Percentiles rank a stretch among this genome's conserved stretches.
phyloP scores from a whole-genome alignment of 495 filamentous ascomycete genomes.

The Bathelium albidoporum region DNA sequence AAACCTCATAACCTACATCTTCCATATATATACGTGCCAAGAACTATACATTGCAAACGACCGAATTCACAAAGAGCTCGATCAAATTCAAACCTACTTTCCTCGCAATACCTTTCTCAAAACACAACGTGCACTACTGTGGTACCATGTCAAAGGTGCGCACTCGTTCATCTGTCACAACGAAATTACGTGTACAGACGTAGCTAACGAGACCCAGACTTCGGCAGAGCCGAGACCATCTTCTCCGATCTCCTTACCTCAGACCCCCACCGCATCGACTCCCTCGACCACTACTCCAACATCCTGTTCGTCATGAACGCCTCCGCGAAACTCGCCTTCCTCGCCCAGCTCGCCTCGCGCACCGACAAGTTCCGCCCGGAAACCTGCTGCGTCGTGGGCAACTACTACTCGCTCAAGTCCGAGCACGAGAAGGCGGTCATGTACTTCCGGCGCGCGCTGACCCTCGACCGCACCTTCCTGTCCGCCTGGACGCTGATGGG shows the following conservation, averaged over 20 bases:
- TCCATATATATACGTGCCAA: conserved; percentile 79
- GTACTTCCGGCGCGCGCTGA: conserved; percentile 95
- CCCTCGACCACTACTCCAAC: conserved; percentile 90
- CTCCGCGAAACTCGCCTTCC: conserved; percentile 78
- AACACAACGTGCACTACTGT: conserved; percentile 76
- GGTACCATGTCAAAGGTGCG: conserved; percentile 70
- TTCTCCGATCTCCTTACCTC: conserved; percentile 71
- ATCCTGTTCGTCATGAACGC: conserved; percentile 87
- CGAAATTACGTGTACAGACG: background rate
- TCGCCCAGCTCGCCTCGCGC: conserved; percentile 78
- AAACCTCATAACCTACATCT: conserved; percentile 88
- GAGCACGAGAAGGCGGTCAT: conserved; percentile 96
- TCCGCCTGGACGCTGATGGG: conserved; percentile 99
- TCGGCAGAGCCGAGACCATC: conserved; percentile 71
- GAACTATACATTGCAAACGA: conserved; percentile 81
- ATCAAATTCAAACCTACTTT: conserved; percentile 70
- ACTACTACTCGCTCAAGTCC: conserved; percentile 89
- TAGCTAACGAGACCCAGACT: conserved; percentile 38
- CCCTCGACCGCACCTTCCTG: conserved; percentile 80
- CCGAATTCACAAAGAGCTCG: conserved; percentile 57
- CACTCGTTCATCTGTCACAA: conserved; percentile 6
- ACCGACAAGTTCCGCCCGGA: conserved; percentile 96
- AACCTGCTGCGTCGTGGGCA: conserved; percentile 92
- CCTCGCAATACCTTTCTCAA: conserved; percentile 79
- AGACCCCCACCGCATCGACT: conserved; percentile 82